A percentile compares a stretch with the other conserved stretches of the same genome.
Conservation (phyloP, 352 stramenopile genomes). For the Pythium phragmitis region DNA sequence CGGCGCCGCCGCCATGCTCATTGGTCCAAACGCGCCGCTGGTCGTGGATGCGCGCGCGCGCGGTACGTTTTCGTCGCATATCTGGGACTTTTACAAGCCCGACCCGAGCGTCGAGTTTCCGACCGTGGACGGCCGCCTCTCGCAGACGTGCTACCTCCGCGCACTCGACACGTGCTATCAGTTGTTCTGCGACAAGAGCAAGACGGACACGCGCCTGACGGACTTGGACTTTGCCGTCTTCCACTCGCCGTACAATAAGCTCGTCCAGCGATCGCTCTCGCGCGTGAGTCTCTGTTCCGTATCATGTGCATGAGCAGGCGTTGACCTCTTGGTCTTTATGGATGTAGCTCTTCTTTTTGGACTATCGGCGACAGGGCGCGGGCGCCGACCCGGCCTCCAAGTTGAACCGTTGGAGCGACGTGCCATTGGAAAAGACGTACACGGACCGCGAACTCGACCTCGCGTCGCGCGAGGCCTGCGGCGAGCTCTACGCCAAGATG, state of each 20-base stretch:
- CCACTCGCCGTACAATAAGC: slow-evolving; percentile 99
- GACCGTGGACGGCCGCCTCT: slow-evolving; percentile 93
- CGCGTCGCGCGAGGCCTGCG: slow-evolving; percentile 75
- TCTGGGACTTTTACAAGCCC: slow-evolving; percentile 99
- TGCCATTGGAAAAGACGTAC: slow-evolving; percentile 91
- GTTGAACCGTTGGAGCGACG: slow-evolving; percentile 70
- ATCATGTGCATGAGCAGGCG: no score
- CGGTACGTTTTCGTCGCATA: slow-evolving; percentile 90
- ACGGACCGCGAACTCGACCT: slow-evolving; percentile 90
- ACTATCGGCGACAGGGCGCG: slow-evolving; percentile 40
- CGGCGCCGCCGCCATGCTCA: slow-evolving; percentile 94
- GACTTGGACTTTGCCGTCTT: slow-evolving; percentile 94
- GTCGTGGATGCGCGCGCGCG: slow-evolving; percentile 87
- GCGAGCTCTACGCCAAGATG: slow-evolving; percentile 71
- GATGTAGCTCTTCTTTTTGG: slow-evolving; percentile 52
- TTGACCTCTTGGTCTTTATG: background rate
- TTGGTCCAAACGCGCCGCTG: slow-evolving; percentile 95
- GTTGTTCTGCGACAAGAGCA: slow-evolving; percentile 87
- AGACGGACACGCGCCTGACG: slow-evolving; percentile 40
- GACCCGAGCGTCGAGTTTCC: slow-evolving; percentile 92
- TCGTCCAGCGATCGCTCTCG: slow-evolving; percentile 96
- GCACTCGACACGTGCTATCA: slow-evolving; percentile 95
- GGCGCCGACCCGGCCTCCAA: slow-evolving; percentile 29
- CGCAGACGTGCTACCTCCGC: slow-evolving; percentile 94
- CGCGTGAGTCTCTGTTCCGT: slow-evolving; percentile 51